Conservation (phyloP, 2,329 filamentous ascomycete species). For the Bipolaris oryzae region DNA sequence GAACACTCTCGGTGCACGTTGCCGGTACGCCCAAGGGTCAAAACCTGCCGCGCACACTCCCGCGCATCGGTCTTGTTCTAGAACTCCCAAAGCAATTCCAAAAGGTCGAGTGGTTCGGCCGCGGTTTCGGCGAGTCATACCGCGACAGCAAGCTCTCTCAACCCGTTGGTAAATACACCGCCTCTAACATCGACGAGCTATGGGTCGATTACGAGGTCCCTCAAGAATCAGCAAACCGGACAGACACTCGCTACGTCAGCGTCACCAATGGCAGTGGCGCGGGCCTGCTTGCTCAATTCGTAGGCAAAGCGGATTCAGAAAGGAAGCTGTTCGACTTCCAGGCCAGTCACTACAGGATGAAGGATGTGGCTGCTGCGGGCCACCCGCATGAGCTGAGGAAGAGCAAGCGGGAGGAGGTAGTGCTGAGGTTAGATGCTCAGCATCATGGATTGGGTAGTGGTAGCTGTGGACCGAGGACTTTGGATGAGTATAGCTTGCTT, state of each 20-base stretch:
- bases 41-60: constrained; percentile 61
- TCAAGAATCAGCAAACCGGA: constrained; percentile 70
- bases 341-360: constrained; percentile 60
- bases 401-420: constrained; percentile 59
- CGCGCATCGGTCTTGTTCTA: constrained; percentile 66
- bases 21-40: constrained; percentile 55
- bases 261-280: constrained; percentile 20
- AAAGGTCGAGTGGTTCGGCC: constrained; percentile 65
- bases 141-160: constrained; percentile 68
- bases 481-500: constrained; percentile 49
- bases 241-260: constrained; percentile 64
- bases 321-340: constrained; percentile 55
- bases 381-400: constrained; percentile 68
- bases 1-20: constrained; percentile 56
- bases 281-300: constrained; percentile 38
- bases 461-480: constrained; percentile 63
- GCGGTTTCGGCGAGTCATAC: constrained; percentile 70
- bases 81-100: constrained; percentile 57
- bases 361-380: constrained; percentile 61
- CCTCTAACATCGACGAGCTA: constrained; percentile 55
- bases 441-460: constrained; percentile 69
- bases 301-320: constrained; percentile 22
- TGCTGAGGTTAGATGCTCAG: constrained; percentile 65
- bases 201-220: constrained; percentile 68
- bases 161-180: constrained; percentile 57